Base-by-base conservation (phyloP, 345 rosid species). In the Rhodamnia rubescens region DNA sequence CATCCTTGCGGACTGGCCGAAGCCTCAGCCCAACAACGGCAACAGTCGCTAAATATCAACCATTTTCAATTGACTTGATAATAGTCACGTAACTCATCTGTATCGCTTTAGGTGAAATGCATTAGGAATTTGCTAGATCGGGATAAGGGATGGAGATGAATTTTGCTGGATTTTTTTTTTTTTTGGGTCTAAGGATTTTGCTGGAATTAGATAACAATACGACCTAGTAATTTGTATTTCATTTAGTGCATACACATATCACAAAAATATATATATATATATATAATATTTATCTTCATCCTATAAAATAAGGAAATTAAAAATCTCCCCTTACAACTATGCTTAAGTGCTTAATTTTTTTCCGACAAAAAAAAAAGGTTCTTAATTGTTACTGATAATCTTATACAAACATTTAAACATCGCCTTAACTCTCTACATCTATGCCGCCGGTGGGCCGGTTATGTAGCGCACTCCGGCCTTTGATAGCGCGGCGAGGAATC, bases 381-480 rank as follows among this genome's bases (percentile, higher is more conserved):
- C n/a, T n/a, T n/a, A n/a, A 27, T 58, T 12, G 11, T 57, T 7
- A 58, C 18, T n/a, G 0, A 58, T n/a, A n/a, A 15, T n/a, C 7
- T 29, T 1, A n/a, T 0, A n/a, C 69, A n/a, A 58, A 14, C 69
- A n/a, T n/a, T 12, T n/a, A 58, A n/a, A 58, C 29, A 58, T 58
- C 69, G 36, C 69, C 74, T 40, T 1, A 27, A 14, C 11, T 27
- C 21, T 6, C 0, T 29, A 27, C 74, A 61, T 18, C 78, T 69
- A 36, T 8, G 94, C 93, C 36, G 93, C 94, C 1, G 92, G 88
- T 44, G 94, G 93, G 84, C 90, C 85, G 11, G 87, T 44, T 2
- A 85, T 2, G 57, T 74, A 84, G 81, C 82, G 88, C 61, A 81
- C 88, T 7, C 88, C 89, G 7, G 88, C 90, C 90, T 89, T 89